These are phyloP conservation scores for Colletotrichum higginsianum DNA, from an alignment of 2,329 filamentous ascomycete genomes.

Conservation along the genomic window DNA sequence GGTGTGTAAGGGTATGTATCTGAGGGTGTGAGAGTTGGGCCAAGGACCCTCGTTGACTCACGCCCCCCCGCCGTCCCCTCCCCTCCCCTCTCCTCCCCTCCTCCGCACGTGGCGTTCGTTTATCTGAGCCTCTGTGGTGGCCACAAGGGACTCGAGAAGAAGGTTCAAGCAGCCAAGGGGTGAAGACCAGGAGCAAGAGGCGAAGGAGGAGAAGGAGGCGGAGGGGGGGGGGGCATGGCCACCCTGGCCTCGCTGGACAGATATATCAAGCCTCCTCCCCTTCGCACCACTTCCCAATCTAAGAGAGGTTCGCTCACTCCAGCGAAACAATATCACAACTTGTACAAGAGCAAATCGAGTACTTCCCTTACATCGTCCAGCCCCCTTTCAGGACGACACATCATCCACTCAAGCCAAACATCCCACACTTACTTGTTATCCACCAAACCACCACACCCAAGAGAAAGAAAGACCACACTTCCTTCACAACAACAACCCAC, in stretches of 20 bases:
- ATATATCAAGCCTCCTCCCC: slow-evolving; percentile 28
- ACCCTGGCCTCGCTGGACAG: slow-evolving; percentile 1
- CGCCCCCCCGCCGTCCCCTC: background rate
- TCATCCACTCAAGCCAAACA: too few relatives aligned
- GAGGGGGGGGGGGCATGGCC: slow-evolving; percentile 4
- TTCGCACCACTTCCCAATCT: slow-evolving; percentile 21
- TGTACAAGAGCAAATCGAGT: slow-evolving; percentile 9
- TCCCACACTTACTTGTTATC: too few relatives aligned
- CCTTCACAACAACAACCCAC: too few relatives aligned
- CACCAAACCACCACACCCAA: too few relatives aligned
- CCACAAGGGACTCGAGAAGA: slow-evolving; percentile 15
- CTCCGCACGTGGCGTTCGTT: slow-evolving; percentile 31
- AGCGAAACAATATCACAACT: background rate
- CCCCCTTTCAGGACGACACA: slow-evolving; percentile 15
- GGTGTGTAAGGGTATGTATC: background rate
- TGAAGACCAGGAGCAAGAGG: background rate
- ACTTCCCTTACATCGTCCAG: background rate
- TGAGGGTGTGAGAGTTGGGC: slow-evolving; percentile 7
- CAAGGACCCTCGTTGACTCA: slow-evolving; percentile 15
- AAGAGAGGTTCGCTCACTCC: slow-evolving; percentile 6
- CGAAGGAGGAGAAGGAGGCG: slow-evolving; percentile 18
- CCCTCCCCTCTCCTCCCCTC: background rate
- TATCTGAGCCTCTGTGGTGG: slow-evolving; percentile 33
- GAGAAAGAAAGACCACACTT: too few relatives aligned
- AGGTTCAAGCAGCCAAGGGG: slow-evolving; percentile 13